These are phyloP conservation scores for Boletus bicolor DNA, from an alignment of 768 basidiomycete genomes.

Conservation along the genomic window DNA sequence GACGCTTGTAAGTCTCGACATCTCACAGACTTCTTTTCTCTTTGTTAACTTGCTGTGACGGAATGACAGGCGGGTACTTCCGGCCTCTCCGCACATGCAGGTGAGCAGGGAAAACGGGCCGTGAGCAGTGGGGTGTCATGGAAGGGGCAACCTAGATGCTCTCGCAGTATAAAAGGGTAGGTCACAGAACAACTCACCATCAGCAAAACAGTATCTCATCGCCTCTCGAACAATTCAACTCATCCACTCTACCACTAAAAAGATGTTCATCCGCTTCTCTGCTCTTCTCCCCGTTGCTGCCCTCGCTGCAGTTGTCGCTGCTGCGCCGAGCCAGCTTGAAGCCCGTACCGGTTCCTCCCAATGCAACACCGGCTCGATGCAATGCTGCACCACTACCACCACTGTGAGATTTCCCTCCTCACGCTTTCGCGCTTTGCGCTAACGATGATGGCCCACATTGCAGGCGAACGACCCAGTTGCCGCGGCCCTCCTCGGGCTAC, in stretches of 20 bases:
- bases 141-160: not conserved
- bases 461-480: not conserved
- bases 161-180: slow-evolving; percentile 9
- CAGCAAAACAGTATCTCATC: not conserved
- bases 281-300: slow-evolving; percentile 10
- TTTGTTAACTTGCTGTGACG: not conserved
- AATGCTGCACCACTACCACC: slow-evolving; percentile 7
- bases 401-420: not conserved
- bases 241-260: not conserved
- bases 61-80: not conserved
- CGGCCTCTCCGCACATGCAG: not conserved
- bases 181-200: not conserved
- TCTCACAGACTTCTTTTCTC: not conserved
- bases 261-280: slow-evolving; percentile 9
- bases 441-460: not conserved
- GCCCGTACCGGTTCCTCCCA: not conserved
- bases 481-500: not conserved
- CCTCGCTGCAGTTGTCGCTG: slow-evolving; percentile 4
- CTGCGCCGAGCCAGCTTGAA: slow-evolving; percentile 3
- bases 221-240: not conserved
- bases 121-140: not conserved
- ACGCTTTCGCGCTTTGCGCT: not conserved
- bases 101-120: too few species aligned
- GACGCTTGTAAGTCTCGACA: not conserved
- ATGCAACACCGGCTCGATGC: slow-evolving; percentile 6